Evolutionary conservation across 331 rosid genomes (phyloP).

Genomic region (Rhamnella rubrinervis): DNA sequence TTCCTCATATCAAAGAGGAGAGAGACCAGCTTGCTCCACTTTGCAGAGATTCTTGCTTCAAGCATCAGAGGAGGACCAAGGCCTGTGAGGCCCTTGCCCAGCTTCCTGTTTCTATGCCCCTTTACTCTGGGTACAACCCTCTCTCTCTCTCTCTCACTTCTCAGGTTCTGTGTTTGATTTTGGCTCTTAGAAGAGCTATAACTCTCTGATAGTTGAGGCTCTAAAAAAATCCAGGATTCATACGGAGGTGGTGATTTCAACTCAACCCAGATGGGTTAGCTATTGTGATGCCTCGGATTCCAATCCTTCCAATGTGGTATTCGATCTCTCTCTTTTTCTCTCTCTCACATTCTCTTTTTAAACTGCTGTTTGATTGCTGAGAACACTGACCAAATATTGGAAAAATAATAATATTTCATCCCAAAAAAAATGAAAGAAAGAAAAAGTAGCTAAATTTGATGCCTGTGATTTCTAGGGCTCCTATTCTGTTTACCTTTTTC

Average conservation of each 20-base stretch:
- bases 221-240: slow-evolving; percentile 49
- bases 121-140: slow-evolving; percentile 51
- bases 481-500: too few relatives aligned
- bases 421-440: too few relatives aligned
- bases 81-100: slow-evolving; percentile 69
- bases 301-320: slow-evolving; percentile 31
- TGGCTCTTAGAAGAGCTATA: not conserved
- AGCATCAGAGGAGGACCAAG: slow-evolving; percentile 57
- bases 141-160: slow-evolving; percentile 5
- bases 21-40: slow-evolving; percentile 20
- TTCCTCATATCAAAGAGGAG: slow-evolving; percentile 37
- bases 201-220: slow-evolving; percentile 1
- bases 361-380: too few relatives aligned
- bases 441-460: too few relatives aligned
- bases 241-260: slow-evolving; percentile 77
- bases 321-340: not conserved
- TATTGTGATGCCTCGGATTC: slow-evolving; percentile 32
- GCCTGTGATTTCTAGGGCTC: too few relatives aligned
- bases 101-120: slow-evolving; percentile 61
- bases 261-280: slow-evolving; percentile 68
- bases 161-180: not conserved
- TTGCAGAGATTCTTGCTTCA: slow-evolving; percentile 55
- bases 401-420: not conserved
- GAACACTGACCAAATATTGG: too few relatives aligned
- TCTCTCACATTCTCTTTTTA: not conserved